Conservation (phyloP, 345 rosid species). For the Brassica juncea region DNA sequence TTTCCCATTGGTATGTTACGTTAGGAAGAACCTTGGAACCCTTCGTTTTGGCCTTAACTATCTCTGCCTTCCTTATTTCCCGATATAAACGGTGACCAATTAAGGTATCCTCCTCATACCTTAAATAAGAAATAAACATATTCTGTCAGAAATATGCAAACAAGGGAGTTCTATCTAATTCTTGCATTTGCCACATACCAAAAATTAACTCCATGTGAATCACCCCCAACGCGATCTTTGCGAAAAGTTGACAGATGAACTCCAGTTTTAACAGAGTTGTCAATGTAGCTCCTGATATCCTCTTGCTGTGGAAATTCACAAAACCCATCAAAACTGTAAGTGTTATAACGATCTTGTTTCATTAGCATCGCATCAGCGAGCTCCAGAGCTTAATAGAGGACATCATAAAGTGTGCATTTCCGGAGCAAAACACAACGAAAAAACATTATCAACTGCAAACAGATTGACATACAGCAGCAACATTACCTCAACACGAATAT, state of each 20-base stretch:
- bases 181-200: conserved; percentile 53
- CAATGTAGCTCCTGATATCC: conserved; percentile 86
- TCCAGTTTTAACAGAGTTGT: conserved; percentile 84
- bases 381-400: conserved; percentile 20
- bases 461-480: neutral
- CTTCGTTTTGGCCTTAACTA: conserved; percentile 69
- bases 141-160: conserved; percentile 26
- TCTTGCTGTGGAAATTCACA: conserved; percentile 77
- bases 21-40: conserved; percentile 77
- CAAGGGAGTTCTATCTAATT: conserved; percentile 4
- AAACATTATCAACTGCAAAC: conserved; percentile 5
- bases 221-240: conserved; percentile 94
- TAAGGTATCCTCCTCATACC: conserved; percentile 95
- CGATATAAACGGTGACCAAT: conserved; percentile 94
- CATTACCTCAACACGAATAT: conserved; percentile 97
- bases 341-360: conserved; percentile 11
- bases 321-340: conserved; percentile 12
- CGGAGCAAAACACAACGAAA: conserved; percentile 2
- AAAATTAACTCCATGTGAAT: conserved; percentile 86
- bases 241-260: conserved; percentile 80
- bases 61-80: conserved; percentile 83
- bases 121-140: conserved; percentile 44
- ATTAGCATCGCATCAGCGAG: conserved; percentile 63
- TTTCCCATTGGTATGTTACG: conserved; percentile 89
- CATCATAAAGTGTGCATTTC: conserved; percentile 3